Percentiles rank a stretch among this genome's conserved stretches.
phyloP scores from a whole-genome alignment of 768 basidiomycete genomes.

The Boletus rufocinnamomeus region DNA sequence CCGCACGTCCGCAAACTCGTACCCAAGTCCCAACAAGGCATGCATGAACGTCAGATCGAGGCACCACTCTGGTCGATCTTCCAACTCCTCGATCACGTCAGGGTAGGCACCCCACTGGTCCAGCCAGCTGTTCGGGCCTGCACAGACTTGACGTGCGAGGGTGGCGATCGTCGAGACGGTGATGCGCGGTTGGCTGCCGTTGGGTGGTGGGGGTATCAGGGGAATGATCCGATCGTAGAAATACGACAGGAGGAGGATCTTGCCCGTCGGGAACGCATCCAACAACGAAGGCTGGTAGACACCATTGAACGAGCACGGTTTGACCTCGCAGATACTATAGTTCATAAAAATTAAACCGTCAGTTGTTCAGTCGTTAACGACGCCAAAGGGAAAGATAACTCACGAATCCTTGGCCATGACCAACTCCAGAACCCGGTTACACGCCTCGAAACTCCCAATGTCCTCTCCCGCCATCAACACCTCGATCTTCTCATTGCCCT shows the following conservation, averaged over 20 bases:
- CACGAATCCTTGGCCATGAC: slow-evolving; percentile 95
- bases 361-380: neutral
- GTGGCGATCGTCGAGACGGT: slow-evolving; percentile 59
- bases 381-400: slow-evolving; percentile 27
- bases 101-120: slow-evolving; percentile 47
- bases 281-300: slow-evolving; percentile 94
- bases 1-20: slow-evolving; percentile 76
- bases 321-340: slow-evolving; percentile 76
- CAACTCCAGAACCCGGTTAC: slow-evolving; percentile 78
- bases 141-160: slow-evolving; percentile 73
- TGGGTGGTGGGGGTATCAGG: slow-evolving; percentile 48
- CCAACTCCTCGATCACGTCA: slow-evolving; percentile 64
- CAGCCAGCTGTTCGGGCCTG: slow-evolving; percentile 62
- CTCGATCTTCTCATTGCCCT: slow-evolving; percentile 43
- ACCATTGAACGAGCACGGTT: slow-evolving; percentile 96
- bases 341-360: neutral
- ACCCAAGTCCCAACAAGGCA: slow-evolving; percentile 80
- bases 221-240: slow-evolving; percentile 94
- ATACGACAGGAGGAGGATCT: slow-evolving; percentile 91
- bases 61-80: slow-evolving; percentile 90
- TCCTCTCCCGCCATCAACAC: slow-evolving; percentile 88
- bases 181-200: slow-evolving; percentile 34
- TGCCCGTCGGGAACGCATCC: slow-evolving; percentile 84
- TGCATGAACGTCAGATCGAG: slow-evolving; percentile 97
- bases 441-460: slow-evolving; percentile 83